Conservation (phyloP, 495 filamentous ascomycete species). For the Hypoxylon perforatum region DNA sequence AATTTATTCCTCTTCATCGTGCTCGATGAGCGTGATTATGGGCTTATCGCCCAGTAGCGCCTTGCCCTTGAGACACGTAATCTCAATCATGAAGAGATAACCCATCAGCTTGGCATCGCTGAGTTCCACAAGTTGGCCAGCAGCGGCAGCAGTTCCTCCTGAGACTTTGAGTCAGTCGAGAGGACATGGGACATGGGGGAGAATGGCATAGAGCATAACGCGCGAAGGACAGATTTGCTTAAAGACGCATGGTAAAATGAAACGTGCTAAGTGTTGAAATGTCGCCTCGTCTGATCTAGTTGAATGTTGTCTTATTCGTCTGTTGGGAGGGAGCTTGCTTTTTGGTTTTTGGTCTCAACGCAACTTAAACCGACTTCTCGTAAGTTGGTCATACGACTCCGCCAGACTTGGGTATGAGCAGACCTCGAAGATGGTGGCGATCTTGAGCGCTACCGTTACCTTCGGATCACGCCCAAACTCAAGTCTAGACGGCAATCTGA, state of each 20-base stretch:
- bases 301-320: conserved; percentile 3
- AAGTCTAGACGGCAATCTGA: neutral
- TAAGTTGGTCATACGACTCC: conserved; percentile 8
- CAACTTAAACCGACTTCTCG: conserved; percentile 12
- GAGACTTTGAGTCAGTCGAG: conserved; percentile 34
- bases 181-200: conserved; percentile 12
- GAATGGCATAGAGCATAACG: conserved; percentile 12
- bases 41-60: conserved; percentile 85
- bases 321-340: neutral
- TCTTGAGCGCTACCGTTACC: conserved; percentile 7
- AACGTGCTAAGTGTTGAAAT: conserved; percentile 6
- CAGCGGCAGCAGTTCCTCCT: conserved; percentile 94
- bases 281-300: neutral
- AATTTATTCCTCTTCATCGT: conserved; percentile 47
- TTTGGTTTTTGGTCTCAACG: neutral
- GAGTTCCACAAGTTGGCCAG: conserved; percentile 84
- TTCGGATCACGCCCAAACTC: conserved; percentile 8
- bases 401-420: conserved; percentile 5
- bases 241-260: conserved; percentile 17
- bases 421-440: conserved; percentile 2
- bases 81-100: conserved; percentile 95
- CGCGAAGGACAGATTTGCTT: conserved; percentile 8
- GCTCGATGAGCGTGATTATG: conserved; percentile 81
- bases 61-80: conserved; percentile 92
- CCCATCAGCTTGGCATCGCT: conserved; percentile 86